Conservation (phyloP, 192 early-diverging fungal species). For the Coemansia sp. region DNA sequence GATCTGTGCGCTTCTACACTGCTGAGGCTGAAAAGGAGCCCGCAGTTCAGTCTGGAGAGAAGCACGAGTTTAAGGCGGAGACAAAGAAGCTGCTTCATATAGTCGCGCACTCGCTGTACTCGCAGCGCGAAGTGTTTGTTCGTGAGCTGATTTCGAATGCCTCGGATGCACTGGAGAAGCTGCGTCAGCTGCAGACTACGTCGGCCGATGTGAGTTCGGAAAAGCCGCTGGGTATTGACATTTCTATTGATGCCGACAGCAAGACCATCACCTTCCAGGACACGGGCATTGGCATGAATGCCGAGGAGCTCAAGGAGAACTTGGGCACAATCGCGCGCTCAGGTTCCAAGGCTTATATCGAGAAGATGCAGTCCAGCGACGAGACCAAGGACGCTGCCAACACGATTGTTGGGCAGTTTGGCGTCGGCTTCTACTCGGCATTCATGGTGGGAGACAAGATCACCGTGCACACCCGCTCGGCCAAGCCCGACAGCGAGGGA, state of each 20-base stretch:
- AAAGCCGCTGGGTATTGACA: conserved; percentile 77
- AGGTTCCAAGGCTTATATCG: conserved; percentile 83
- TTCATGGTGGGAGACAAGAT: conserved; percentile 96
- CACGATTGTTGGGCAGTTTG: conserved; percentile 95
- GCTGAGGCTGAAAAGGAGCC: conserved; percentile 16
- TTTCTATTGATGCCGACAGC: conserved; percentile 69
- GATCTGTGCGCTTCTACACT: conserved; percentile 30
- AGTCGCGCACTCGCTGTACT: conserved; percentile 96
- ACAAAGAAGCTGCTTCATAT: conserved; percentile 88
- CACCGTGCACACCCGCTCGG: conserved; percentile 85
- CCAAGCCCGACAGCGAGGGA: conserved; percentile 75
- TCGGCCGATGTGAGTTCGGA: conserved; percentile 80
- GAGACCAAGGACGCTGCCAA: conserved; percentile 59
- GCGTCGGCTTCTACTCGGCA: conserved; percentile 98
- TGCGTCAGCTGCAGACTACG: conserved; percentile 78
- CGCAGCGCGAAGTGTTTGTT: conserved; percentile 93
- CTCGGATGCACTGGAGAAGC: conserved; percentile 94
- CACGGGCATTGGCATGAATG: conserved; percentile 95
- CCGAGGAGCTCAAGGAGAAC: conserved; percentile 82
- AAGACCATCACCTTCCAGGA: conserved; percentile 84
- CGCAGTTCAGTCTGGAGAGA: conserved; percentile 41
- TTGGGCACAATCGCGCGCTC: conserved; percentile 98
- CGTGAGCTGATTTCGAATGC: conserved; percentile 95
- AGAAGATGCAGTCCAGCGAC: conserved; percentile 58
- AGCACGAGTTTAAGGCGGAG: conserved; percentile 81